phyloP scores from a whole-genome alignment of 2,329 filamentous ascomycete genomes.

The Colletotrichum sansevieriae region DNA sequence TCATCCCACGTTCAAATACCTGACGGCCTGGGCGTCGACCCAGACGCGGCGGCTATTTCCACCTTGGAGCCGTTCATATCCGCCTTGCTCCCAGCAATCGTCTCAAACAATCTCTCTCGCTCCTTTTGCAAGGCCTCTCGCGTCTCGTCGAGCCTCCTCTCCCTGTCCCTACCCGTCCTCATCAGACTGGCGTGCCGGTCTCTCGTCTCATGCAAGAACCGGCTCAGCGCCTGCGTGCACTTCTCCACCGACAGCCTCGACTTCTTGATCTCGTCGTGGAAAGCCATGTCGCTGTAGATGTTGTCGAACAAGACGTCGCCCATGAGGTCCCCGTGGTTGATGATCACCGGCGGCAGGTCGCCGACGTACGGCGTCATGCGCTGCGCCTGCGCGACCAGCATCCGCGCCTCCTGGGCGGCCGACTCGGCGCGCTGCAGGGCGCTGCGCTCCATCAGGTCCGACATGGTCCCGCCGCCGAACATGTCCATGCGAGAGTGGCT shows the following conservation, averaged over 20 bases:
- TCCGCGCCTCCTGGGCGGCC: slow-evolving; percentile 55
- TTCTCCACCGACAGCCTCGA: slow-evolving; percentile 54
- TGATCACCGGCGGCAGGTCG: slow-evolving; percentile 55
- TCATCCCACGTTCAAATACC: not conserved
- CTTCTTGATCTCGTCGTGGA: slow-evolving; percentile 64
- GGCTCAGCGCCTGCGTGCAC: slow-evolving; percentile 52
- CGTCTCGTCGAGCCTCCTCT: slow-evolving; percentile 50
- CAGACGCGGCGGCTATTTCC: not conserved
- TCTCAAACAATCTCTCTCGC: slow-evolving; percentile 58
- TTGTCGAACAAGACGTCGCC: slow-evolving; percentile 69
- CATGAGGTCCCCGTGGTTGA: slow-evolving; percentile 61
- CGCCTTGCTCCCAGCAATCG: slow-evolving; percentile 18
- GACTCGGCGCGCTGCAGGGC: slow-evolving; percentile 62
- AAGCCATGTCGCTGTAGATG: slow-evolving; percentile 64
- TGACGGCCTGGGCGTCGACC: not conserved
- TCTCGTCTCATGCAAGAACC: slow-evolving; percentile 49
- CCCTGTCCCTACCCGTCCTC: slow-evolving; percentile 49
- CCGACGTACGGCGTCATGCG: slow-evolving; percentile 54
- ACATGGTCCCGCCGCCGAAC: slow-evolving; percentile 62
- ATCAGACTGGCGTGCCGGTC: slow-evolving; percentile 48
- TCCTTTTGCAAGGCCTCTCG: slow-evolving; percentile 58
- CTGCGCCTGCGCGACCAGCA: slow-evolving; percentile 56
- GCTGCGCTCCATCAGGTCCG: slow-evolving; percentile 67
- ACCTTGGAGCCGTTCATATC: not conserved
- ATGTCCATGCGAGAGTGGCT: slow-evolving; percentile 59